Percentiles rank a stretch among this genome's conserved stretches.
These are phyloP conservation scores for Isochrysis galbana DNA, from an alignment of 78 protist genomes.

Conservation along the genomic window DNA sequence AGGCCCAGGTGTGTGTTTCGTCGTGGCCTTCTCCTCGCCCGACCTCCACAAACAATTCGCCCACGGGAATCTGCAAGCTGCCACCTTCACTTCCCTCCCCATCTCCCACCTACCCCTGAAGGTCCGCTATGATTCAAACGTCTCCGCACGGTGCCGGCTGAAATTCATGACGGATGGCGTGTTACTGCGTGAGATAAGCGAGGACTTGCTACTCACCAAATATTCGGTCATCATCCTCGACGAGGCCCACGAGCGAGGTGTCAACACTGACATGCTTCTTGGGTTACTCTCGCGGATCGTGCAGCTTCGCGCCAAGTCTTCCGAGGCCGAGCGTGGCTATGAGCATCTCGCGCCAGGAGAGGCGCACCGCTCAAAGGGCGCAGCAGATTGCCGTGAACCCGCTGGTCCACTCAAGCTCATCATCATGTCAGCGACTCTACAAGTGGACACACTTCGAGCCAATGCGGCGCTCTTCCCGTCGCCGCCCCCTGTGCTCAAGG, in stretches of 20 bases:
- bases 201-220: conserved; percentile 58
- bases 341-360: not conserved
- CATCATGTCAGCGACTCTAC: conserved; percentile 98
- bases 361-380: not conserved
- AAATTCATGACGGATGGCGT: conserved; percentile 96
- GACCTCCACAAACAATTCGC: too few relatives aligned
- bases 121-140: conserved; percentile 84
- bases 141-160: conserved; percentile 61
- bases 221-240: conserved; percentile 93
- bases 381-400: not conserved
- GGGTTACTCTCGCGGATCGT: conserved; percentile 96
- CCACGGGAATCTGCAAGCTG: too few relatives aligned
- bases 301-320: conserved; percentile 55
- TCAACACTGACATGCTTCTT: conserved; percentile 86
- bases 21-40: too few relatives aligned
- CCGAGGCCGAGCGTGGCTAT: not conserved
- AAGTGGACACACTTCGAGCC: conserved; percentile 82
- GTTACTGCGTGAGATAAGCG: conserved; percentile 35
- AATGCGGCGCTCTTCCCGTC: conserved; percentile 75
- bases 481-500: not conserved
- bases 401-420: conserved; percentile 88
- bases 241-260: conserved; percentile 94
- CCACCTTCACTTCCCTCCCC: too few relatives aligned
- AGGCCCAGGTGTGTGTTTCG: too few relatives aligned
- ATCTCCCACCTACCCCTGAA: too few relatives aligned